Conservation (phyloP, 495 filamentous ascomycete species). For the Hypomontagnella submonticulosa region DNA sequence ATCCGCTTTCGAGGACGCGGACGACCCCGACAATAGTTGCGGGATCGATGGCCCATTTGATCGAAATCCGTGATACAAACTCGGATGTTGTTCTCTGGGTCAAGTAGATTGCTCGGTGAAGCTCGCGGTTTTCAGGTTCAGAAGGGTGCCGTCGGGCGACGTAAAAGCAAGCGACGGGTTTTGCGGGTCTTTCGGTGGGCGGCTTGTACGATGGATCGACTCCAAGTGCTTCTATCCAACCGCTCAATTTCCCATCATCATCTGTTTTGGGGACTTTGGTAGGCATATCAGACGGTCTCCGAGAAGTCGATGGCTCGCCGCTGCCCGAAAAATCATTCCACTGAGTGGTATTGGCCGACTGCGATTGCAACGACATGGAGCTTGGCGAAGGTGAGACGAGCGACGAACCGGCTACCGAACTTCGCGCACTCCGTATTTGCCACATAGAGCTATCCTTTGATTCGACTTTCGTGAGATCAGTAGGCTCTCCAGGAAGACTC, state of each 20-base stretch:
- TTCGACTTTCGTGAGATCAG: conserved; percentile 68
- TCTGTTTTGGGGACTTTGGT: conserved; percentile 59
- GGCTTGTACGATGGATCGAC: conserved; percentile 88
- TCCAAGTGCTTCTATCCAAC: conserved; percentile 91
- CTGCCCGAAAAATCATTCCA: conserved; percentile 52
- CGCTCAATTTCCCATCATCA: conserved; percentile 67
- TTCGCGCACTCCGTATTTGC: conserved; percentile 67
- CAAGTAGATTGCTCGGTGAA: conserved; percentile 89
- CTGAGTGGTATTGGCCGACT: conserved; percentile 58
- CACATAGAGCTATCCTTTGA: conserved; percentile 63
- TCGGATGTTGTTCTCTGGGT: conserved; percentile 77
- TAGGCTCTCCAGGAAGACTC: conserved; percentile 73
- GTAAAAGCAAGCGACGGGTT: conserved; percentile 89
- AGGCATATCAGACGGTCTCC: conserved; percentile 61
- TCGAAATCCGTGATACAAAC: conserved; percentile 74
- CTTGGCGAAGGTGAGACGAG: conserved; percentile 79
- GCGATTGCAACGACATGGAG: conserved; percentile 68
- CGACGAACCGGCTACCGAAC: conserved; percentile 65
- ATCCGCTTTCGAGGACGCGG: conserved; percentile 73
- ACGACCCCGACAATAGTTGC: conserved; percentile 73
- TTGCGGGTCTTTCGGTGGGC: conserved; percentile 74
- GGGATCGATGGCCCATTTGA: conserved; percentile 82
- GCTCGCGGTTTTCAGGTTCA: conserved; percentile 65
- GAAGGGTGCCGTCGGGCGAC: conserved; percentile 69
- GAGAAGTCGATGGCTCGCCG: conserved; percentile 52